Base-by-base conservation (phyloP, 2,329 filamentous ascomycete species). In the Phyllosticta citriasiana region DNA sequence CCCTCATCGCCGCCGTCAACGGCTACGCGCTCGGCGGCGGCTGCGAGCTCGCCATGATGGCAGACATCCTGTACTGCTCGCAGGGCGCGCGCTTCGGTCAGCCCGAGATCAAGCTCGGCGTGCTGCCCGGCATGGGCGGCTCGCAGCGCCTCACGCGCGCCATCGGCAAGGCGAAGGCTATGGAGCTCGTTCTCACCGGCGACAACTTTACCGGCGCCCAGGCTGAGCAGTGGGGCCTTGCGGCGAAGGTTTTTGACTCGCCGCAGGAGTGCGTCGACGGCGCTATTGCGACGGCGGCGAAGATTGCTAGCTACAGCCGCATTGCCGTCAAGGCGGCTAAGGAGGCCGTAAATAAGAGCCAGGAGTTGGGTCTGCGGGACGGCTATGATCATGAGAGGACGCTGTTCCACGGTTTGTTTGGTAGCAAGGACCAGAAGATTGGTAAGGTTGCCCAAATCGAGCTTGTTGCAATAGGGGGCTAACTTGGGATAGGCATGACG, bases 341-440 rank as follows among this genome's bases (percentile, higher is more conserved):
- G 82, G 94, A 99, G 80, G 93, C 94, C n/a, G 93, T 99, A 61
- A 96, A 97, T 74, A 97, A 97, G 86, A 96, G 91, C 75, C 92
- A 97, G 80, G 94, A 99, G 69, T 77, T 96, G 67, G 81, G 87
- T 3, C 78, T 99, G 63, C 80, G 88, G 67, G 94, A 97, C 70
- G 94, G 94, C 14, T 88, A 99, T 1, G 94, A 99, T 78, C 97
- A 86, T 76, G 94, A 99, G 82, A 83, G 94, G 71, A 84, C 92
- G 59, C 82, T 97, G 35, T 99, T 99, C 80, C 94, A 99, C 76
- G 83, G 86, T 26, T 72, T 97, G 70, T 99, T 99, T 78, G 94
- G 93, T 24, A 96, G 88, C 73, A 84, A 90, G 77, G 94, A 99
- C 76, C 94, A 99, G 78, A 99, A 97, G 82, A 89, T 97, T 74